These are phyloP conservation scores for Globisporangium viniferum DNA, from an alignment of 352 stramenopile genomes.

Conservation along the genomic window DNA sequence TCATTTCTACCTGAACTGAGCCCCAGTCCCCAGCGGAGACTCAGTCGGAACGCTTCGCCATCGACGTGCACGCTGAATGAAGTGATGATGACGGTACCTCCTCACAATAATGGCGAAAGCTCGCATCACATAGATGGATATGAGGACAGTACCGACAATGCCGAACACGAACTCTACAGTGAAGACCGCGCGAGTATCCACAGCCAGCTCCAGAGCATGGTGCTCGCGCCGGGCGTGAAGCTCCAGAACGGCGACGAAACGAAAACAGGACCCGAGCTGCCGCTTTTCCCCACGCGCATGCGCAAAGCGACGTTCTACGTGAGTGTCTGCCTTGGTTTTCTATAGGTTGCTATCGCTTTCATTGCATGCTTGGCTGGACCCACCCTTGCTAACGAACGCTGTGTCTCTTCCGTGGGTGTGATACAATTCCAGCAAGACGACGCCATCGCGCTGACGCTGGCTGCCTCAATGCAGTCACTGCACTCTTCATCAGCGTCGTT, in stretches of 20 bases:
- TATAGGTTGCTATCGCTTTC: not conserved
- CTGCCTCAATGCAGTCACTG: slow-evolving; percentile 13
- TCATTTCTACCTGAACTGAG: slow-evolving; percentile 9
- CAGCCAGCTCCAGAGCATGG: slow-evolving; percentile 13
- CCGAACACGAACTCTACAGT: not conserved
- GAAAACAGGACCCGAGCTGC: slow-evolving; percentile 25
- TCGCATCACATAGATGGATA: not conserved
- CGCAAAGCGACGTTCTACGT: slow-evolving; percentile 32
- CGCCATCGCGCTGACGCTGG: not conserved
- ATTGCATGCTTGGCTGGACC: no score
- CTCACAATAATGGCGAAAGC: not conserved
- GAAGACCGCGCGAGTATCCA: slow-evolving; percentile 1
- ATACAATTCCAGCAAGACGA: slow-evolving; percentile 12
- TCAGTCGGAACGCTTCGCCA: not conserved
- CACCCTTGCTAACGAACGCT: no score
- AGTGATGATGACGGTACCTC: not conserved
- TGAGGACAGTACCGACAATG: not conserved
- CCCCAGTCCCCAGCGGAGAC: not conserved
- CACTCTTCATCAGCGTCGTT: slow-evolving; percentile 5
- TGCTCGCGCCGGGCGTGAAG: slow-evolving; percentile 28
- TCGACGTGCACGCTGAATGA: not conserved
- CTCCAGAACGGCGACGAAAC: slow-evolving; percentile 22
- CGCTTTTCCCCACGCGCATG: slow-evolving; percentile 26
- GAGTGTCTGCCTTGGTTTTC: not conserved
- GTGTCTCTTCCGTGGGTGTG: not conserved